These are phyloP conservation scores for Gymnopus androsaceus DNA, from an alignment of 1,284 basidiomycete genomes.

Conservation along the genomic window DNA sequence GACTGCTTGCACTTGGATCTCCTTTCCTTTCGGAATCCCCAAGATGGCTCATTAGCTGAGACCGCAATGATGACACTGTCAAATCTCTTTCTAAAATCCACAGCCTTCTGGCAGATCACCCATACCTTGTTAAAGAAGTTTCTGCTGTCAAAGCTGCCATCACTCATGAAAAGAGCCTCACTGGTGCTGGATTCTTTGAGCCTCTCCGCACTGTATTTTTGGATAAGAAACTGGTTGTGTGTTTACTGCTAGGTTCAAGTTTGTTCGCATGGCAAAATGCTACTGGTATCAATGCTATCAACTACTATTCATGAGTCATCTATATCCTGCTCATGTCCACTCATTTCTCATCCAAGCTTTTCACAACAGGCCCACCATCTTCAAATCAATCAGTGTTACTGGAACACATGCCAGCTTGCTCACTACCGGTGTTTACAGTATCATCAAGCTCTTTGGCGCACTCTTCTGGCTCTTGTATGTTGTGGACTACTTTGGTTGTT, in stretches of 20 bases:
- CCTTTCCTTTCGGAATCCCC: constrained; percentile 52
- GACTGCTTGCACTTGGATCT: constrained; percentile 42
- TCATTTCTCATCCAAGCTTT: no score
- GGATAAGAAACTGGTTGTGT: constrained; percentile 26
- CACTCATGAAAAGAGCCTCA: constrained; percentile 31
- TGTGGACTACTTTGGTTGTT: constrained; percentile 34
- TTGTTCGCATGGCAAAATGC: constrained; percentile 39
- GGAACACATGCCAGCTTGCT: constrained; percentile 40
- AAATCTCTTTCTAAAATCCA: constrained; percentile 42
- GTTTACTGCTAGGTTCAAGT: constrained; percentile 26
- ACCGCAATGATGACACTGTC: constrained; percentile 38
- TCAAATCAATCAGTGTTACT: constrained; percentile 44
- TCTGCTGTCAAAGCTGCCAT: constrained; percentile 31
- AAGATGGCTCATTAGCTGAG: constrained; percentile 48
- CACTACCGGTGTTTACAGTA: constrained; percentile 43
- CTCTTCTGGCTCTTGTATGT: constrained; percentile 23
- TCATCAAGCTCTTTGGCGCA: constrained; percentile 36
- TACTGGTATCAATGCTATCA: constrained; percentile 44
- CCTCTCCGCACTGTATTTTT: constrained; percentile 32
- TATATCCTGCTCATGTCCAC: neutral
- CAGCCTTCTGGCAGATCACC: constrained; percentile 36
- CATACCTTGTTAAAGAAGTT: constrained; percentile 42
- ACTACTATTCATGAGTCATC: constrained; percentile 39
- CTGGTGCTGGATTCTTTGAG: constrained; percentile 35
- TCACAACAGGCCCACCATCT: constrained; percentile 33